These are phyloP conservation scores for Penicillium sp. DNA, from an alignment of 2,329 filamentous ascomycete species.

Conservation along the genomic window DNA sequence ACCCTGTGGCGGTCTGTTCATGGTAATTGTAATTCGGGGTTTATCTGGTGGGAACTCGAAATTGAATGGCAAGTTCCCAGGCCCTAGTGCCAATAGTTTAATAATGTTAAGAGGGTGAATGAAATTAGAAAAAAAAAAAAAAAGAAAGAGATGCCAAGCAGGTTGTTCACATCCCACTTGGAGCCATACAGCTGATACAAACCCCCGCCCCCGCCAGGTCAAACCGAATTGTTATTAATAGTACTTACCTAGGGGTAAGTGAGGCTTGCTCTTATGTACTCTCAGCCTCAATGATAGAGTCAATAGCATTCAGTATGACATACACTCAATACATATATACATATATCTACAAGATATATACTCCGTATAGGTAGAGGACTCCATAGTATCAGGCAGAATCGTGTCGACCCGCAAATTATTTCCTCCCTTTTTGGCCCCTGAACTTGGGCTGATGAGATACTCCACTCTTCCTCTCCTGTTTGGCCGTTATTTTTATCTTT, in stretches of 20 bases:
- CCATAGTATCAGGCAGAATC: not conserved
- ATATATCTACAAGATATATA: too few species aligned
- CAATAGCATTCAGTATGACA: too few species aligned
- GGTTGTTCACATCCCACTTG: not conserved
- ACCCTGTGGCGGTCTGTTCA: slow-evolving; percentile 41
- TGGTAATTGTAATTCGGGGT: slow-evolving; percentile 16
- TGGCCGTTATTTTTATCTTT: slow-evolving; percentile 1
- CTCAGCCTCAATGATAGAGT: too few species aligned
- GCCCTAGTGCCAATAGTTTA: not conserved
- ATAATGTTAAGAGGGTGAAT: not conserved
- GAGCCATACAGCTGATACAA: not conserved
- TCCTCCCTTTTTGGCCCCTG: slow-evolving; percentile 6
- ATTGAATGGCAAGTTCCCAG: not conserved
- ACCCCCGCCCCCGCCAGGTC: not conserved
- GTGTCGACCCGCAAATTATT: slow-evolving; percentile 9
- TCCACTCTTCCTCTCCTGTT: slow-evolving; percentile 6
- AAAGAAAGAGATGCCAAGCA: not conserved
- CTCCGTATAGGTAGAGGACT: too few species aligned
- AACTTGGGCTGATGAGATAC: slow-evolving; percentile 4
- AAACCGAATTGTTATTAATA: not conserved
- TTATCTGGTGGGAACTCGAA: not conserved
- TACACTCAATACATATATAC: too few species aligned
- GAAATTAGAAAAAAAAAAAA: not conserved
- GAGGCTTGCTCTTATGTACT: too few species aligned
- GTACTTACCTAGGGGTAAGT: too few species aligned